Evolutionary conservation across 179 eudicot genomes (phyloP).

Genomic region (Silene coronaria): DNA sequence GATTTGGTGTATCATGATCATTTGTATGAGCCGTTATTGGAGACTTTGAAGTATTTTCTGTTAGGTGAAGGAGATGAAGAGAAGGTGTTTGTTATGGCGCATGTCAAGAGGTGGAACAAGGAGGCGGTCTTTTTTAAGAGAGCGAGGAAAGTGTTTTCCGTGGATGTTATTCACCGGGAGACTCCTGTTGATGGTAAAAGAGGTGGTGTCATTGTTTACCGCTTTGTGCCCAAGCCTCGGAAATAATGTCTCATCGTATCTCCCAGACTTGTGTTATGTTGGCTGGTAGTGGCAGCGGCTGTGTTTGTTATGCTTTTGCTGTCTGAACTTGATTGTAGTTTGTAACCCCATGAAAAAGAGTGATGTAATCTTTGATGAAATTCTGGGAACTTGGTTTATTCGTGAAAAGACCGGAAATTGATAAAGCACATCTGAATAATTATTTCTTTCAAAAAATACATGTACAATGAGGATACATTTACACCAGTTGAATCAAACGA

Average conservation of each 20-base stretch:
- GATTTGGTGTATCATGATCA: conserved; percentile 87
- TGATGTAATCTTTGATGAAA: neutral
- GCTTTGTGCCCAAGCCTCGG: conserved; percentile 32
- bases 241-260: neutral
- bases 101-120: conserved; percentile 89
- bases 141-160: conserved; percentile 58
- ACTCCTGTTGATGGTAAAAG: conserved; percentile 46
- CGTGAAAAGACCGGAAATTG: neutral
- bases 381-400: neutral
- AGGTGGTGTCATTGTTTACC: conserved; percentile 59
- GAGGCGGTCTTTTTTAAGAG: conserved; percentile 66
- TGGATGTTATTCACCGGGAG: conserved; percentile 50
- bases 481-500: conserved; percentile 7
- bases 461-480: conserved; percentile 10
- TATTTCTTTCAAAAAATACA: neutral
- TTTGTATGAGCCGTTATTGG: conserved; percentile 53
- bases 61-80: conserved; percentile 14
- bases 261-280: no score
- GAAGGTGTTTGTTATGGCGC: conserved; percentile 71
- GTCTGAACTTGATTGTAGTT: neutral
- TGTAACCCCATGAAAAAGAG: neutral
- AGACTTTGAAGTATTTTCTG: conserved; percentile 52
- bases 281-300: neutral
- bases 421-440: neutral
- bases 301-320: neutral